Evolutionary conservation across 2,329 filamentous ascomycete species (phyloP).

Genomic region (Talaromyces funiculosus): DNA sequence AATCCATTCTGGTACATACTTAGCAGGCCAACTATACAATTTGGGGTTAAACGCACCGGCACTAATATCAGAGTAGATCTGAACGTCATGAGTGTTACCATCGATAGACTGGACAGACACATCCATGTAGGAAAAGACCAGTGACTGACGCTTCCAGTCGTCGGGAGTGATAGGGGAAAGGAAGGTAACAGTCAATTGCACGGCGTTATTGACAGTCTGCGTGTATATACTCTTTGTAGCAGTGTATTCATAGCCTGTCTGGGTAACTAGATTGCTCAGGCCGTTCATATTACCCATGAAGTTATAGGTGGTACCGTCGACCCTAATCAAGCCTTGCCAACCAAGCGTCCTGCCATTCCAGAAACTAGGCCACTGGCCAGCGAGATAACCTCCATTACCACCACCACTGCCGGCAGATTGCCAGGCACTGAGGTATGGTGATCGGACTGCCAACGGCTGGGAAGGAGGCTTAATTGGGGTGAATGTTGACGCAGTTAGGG

Average conservation of each 20-base stretch:
- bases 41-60: slow-evolving; percentile 47
- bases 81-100: slow-evolving; percentile 57
- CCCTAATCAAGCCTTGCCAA: slow-evolving; percentile 64
- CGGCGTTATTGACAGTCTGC: slow-evolving; percentile 56
- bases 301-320: slow-evolving; percentile 59
- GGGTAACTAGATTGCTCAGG: slow-evolving; percentile 39
- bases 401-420: slow-evolving; percentile 56
- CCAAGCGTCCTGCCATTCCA: slow-evolving; percentile 58
- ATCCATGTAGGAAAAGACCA: slow-evolving; percentile 65
- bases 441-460: slow-evolving; percentile 66
- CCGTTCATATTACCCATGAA: slow-evolving; percentile 58
- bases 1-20: slow-evolving; percentile 56
- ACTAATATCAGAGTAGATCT: slow-evolving; percentile 68
- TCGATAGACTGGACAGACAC: slow-evolving; percentile 59
- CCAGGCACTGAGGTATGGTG: slow-evolving; percentile 70
- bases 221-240: slow-evolving; percentile 66
- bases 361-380: slow-evolving; percentile 63
- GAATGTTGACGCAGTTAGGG: slow-evolving; percentile 48
- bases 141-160: slow-evolving; percentile 61
- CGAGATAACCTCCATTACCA: slow-evolving; percentile 60
- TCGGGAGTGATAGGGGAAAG: slow-evolving; percentile 64
- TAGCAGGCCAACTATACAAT: not conserved
- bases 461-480: slow-evolving; percentile 61
- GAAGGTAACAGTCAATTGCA: slow-evolving; percentile 64
- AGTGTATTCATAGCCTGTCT: slow-evolving; percentile 63